These are phyloP conservation scores for Globisporangium megalacanthum DNA, from an alignment of 352 stramenopile genomes.

Conservation along the genomic window DNA sequence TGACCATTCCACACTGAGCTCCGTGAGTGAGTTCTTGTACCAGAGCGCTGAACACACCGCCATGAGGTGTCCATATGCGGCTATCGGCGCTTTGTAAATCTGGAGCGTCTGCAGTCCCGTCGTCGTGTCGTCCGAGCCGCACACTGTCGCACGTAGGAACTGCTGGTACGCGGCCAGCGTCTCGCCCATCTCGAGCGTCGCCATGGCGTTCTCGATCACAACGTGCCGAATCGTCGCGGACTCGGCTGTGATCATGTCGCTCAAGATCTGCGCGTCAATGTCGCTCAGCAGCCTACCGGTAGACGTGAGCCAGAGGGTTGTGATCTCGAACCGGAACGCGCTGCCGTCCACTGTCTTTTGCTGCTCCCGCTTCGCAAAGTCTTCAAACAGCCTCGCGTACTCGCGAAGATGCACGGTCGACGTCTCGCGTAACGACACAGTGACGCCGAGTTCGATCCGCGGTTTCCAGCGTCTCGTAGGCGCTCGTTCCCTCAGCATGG, in stretches of 20 bases:
- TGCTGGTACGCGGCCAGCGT: not conserved
- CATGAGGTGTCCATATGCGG: conserved; percentile 7
- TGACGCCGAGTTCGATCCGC: too few species aligned
- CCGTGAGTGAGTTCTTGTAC: conserved; percentile 14
- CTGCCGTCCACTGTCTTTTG: too few species aligned
- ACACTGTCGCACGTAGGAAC: conserved; percentile 2
- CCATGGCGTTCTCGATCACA: not conserved
- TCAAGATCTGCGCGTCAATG: conserved; percentile 1
- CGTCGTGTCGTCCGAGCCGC: not conserved
- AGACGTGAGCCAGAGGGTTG: not conserved
- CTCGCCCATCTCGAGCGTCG: not conserved
- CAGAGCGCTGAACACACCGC: conserved; percentile 25
- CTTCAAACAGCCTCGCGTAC: too few species aligned
- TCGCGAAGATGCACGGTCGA: too few species aligned
- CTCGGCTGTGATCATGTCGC: conserved; percentile 6
- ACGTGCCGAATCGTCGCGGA: conserved; percentile 2
- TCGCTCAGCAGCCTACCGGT: not conserved
- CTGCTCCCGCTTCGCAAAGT: too few species aligned
- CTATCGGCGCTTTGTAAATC: conserved; percentile 13
- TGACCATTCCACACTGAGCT: conserved; percentile 15
- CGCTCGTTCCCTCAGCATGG: too few species aligned
- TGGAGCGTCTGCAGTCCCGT: conserved; percentile 22
- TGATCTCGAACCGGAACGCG: conserved; percentile 3
- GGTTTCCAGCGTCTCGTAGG: too few species aligned
- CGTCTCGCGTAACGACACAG: too few species aligned